Conservation (phyloP, 768 basidiomycete genomes). For the Leccinum variicolor region DNA sequence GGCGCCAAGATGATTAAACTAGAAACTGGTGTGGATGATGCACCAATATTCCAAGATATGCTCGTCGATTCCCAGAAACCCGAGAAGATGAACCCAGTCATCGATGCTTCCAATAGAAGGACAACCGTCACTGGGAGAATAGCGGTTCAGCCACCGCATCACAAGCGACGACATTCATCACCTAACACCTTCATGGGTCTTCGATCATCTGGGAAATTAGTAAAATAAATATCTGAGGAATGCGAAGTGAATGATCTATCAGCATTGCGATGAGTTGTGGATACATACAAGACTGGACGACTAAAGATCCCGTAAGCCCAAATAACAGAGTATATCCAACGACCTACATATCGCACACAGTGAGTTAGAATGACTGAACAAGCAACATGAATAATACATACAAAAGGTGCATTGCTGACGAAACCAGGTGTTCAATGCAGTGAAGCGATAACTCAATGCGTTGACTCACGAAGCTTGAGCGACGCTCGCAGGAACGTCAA, state of each 20-base stretch:
- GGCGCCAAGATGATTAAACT: neutral
- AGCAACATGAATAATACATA: neutral
- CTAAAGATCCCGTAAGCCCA: conserved; percentile 6
- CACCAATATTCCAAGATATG: no score
- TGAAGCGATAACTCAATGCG: neutral
- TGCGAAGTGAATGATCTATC: neutral
- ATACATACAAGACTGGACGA: neutral
- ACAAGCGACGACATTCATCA: neutral
- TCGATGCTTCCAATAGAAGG: neutral
- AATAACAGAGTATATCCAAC: conserved; percentile 17
- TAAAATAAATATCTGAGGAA: neutral
- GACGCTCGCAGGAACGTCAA: no score
- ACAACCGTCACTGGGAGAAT: neutral
- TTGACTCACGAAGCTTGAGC: neutral
- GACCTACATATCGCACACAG: neutral
- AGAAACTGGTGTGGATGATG: no score
- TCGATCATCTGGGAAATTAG: neutral
- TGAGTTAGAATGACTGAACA: neutral
- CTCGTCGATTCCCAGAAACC: neutral
- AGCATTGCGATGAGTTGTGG: no score
- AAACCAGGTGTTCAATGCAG: neutral
- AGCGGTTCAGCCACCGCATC: neutral
- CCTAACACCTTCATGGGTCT: neutral
- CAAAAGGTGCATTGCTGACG: neutral
- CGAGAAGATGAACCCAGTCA: neutral